These are phyloP conservation scores for Sphenostylis stenocarpa DNA, from an alignment of 306 rosid species.

Conservation along the genomic window DNA sequence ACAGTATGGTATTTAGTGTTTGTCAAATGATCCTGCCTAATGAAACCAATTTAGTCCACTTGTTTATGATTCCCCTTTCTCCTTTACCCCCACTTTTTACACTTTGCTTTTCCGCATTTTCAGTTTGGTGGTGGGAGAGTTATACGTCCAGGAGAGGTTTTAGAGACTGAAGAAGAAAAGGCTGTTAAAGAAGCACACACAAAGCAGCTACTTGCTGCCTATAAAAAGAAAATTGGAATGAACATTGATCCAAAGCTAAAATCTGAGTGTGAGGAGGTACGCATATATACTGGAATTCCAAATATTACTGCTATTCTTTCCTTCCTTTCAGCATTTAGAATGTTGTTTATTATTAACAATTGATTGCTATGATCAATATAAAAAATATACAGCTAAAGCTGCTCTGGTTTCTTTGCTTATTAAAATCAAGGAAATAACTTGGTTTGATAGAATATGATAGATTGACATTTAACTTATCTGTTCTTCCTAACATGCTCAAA, in stretches of 20 bases:
- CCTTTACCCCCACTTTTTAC: not conserved
- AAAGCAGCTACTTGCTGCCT: conserved; percentile 67
- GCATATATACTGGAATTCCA: not conserved
- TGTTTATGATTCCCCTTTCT: conserved; percentile 4
- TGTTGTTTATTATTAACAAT: conserved; percentile 6
- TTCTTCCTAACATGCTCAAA: conserved; percentile 11
- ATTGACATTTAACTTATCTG: not conserved
- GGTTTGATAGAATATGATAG: conserved; percentile 13
- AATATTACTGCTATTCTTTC: not conserved
- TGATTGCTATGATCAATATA: not conserved
- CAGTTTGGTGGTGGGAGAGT: conserved; percentile 90
- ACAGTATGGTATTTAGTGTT: conserved; percentile 53
- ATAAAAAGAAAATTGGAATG: conserved; percentile 61
- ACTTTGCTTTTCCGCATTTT: conserved; percentile 1
- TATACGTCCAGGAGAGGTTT: conserved; percentile 73
- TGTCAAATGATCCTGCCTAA: conserved; percentile 6
- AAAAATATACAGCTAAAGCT: not conserved
- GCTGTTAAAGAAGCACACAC: conserved; percentile 74
- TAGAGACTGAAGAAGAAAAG: conserved; percentile 83
- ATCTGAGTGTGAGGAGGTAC: conserved; percentile 78
- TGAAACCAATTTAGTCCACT: not conserved
- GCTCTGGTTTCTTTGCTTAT: conserved; percentile 9
- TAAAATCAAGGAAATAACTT: conserved; percentile 6
- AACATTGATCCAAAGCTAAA: conserved; percentile 65
- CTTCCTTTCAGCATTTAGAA: not conserved